Base-by-base conservation (phyloP, 2,329 filamentous ascomycete genomes). In the Cephalotrichum gorgonifer region DNA sequence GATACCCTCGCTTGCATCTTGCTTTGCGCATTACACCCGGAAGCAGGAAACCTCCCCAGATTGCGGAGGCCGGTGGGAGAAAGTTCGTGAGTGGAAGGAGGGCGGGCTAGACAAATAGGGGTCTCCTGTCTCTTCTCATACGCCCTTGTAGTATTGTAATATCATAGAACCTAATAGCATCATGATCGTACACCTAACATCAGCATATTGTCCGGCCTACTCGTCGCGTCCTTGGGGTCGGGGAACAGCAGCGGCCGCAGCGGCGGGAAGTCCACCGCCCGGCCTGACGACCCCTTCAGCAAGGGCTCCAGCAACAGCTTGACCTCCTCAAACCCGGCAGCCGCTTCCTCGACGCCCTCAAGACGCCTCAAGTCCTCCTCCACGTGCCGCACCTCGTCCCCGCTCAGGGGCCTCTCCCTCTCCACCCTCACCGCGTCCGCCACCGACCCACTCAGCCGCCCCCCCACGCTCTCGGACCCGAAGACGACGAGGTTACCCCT, bases 401-500 rank as follows among this genome's bases (percentile, higher is more conserved):
- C 35, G 2, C 59, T 63, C 51, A 65, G 33, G 1, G 56, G 57
- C 28, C 64, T 52, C 39, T 51, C 35, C 25, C 64, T 56, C 52
- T 65, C 64, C 27, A 20, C 51, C 3, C 44, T 38, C 23, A 66
- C 48, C 0, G 57, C 61, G 12, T 55, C 54, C 2, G 54, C 55
- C 2, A 57, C 54, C n/a, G 48, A 48, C 14, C 49, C 53, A 23
- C 25, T 43, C 7, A 53, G 30, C 28, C 28, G 48, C 3, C 48
- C 45, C 6, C 14, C 41, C 23, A 48, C 51, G 38, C 51, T 54
- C 17, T 43, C 53, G 15, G 52, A 50, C 1, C 57, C 54, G 30
- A 56, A 65, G 2, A 62, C 64, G 9, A 70, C 68, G 30, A 63
- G 30, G 46, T 64, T 62, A 2, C 62, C 66, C 30, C 69, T 58